phyloP scores from a whole-genome alignment of 192 early-diverging fungal genomes.

The Backusella tarrabulga region DNA sequence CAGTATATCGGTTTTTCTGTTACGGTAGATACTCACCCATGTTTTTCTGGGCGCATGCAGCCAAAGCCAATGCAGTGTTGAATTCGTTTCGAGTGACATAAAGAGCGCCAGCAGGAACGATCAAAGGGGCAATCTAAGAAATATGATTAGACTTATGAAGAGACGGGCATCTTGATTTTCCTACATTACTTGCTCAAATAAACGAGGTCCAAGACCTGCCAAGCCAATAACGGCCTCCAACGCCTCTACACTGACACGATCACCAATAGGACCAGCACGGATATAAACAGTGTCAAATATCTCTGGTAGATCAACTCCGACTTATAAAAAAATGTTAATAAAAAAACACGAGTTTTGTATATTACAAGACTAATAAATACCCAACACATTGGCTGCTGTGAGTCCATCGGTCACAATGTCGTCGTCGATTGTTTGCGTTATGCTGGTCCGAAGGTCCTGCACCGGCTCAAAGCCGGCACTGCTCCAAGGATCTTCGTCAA shows the following conservation, averaged over 20 bases:
- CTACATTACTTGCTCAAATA: conserved; percentile 17
- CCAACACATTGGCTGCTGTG: conserved; percentile 12
- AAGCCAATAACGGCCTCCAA: conserved; percentile 44
- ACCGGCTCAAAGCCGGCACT: conserved; percentile 2
- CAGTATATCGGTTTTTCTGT: neutral
- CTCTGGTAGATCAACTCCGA: conserved; percentile 47
- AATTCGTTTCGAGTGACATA: conserved; percentile 61
- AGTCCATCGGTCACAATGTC: neutral
- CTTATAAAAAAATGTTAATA: conserved; percentile 11
- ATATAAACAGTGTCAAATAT: conserved; percentile 51
- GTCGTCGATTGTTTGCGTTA: neutral
- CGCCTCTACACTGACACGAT: conserved; percentile 44
- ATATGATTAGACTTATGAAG: neutral
- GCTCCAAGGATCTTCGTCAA: conserved; percentile 29
- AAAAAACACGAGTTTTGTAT: neutral
- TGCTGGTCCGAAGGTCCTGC: neutral
- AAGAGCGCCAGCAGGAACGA: conserved; percentile 40
- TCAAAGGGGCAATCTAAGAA: conserved; percentile 44
- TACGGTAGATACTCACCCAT: conserved; percentile 44
- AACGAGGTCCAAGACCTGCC: conserved; percentile 8
- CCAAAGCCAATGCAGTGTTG: conserved; percentile 65
- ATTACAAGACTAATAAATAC: neutral
- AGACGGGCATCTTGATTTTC: neutral
- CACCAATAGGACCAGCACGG: conserved; percentile 43
- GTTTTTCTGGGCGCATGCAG: conserved; percentile 74